Evolutionary conservation across 306 rosid species (phyloP).

Genomic region (Bauhinia variegata): DNA sequence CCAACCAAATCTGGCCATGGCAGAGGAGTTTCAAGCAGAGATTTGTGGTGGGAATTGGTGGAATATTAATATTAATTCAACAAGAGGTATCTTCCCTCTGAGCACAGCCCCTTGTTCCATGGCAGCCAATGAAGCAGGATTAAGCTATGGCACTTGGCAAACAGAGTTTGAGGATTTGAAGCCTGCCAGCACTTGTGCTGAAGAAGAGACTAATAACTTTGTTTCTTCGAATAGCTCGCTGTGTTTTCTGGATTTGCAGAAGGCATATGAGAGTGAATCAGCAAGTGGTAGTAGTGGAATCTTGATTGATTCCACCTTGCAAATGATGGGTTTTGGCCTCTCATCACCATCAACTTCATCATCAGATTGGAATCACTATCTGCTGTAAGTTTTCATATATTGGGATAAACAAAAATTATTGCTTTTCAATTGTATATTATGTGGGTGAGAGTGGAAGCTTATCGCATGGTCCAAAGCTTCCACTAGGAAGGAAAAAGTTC

Average conservation of each 20-base stretch:
- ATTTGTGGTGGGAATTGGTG: conserved; percentile 86
- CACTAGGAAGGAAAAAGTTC: conserved; percentile 35
- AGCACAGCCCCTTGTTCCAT: conserved; percentile 64
- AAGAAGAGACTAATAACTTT: conserved; percentile 29
- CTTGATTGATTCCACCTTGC: conserved; percentile 60
- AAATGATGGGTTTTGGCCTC: conserved; percentile 76
- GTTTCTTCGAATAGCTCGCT: conserved; percentile 47
- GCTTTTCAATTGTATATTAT: neutral
- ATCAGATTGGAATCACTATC: conserved; percentile 61
- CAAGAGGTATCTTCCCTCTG: conserved; percentile 52
- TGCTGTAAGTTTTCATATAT: conserved; percentile 63
- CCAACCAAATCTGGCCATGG: conserved; percentile 50
- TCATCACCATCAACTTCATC: conserved; percentile 50
- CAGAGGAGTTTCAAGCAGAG: conserved; percentile 81
- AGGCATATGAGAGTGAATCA: conserved; percentile 49
- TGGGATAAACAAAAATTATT: neutral
- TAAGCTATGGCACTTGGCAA: conserved; percentile 57
- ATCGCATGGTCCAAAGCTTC: conserved; percentile 32
- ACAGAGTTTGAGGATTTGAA: conserved; percentile 56
- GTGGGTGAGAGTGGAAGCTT: conserved; percentile 14
- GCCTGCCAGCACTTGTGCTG: conserved; percentile 39
- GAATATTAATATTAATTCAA: conserved; percentile 51
- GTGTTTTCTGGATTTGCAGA: conserved; percentile 58
- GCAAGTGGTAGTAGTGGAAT: conserved; percentile 35
- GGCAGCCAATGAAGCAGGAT: conserved; percentile 56